Conservation (phyloP, 1,139 yeast genomes). For the Meyerozyma carpophila region DNA sequence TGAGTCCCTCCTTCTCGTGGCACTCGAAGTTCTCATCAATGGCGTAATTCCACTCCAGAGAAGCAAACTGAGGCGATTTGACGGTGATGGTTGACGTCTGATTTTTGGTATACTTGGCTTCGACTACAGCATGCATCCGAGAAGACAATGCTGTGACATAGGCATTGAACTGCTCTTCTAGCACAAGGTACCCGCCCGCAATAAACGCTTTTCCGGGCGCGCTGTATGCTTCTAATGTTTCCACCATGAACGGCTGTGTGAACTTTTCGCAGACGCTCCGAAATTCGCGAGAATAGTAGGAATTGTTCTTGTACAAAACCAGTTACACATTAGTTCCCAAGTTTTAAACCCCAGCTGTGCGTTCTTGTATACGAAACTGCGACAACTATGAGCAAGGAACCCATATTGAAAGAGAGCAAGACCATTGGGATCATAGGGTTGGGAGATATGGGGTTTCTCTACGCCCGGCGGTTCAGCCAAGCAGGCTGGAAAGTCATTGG, state of each 20-base stretch:
- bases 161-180: conserved; percentile 69
- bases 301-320: too few species aligned
- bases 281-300: neutral
- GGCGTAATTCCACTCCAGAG: conserved; percentile 65
- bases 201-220: conserved; percentile 94
- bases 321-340: neutral
- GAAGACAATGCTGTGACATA: conserved; percentile 86
- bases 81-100: conserved; percentile 34
- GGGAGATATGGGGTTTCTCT: conserved; percentile 93
- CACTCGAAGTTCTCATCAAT: conserved; percentile 11
- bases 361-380: neutral
- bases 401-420: conserved; percentile 22
- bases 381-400: neutral
- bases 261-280: neutral
- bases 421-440: conserved; percentile 87
- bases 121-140: conserved; percentile 76
- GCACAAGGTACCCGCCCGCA: conserved; percentile 91
- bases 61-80: conserved; percentile 72
- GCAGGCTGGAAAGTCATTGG: conserved; percentile 94
- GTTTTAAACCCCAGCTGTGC: too few species aligned
- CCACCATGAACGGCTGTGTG: neutral
- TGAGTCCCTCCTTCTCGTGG: conserved; percentile 21
- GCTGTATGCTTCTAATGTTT: conserved; percentile 44
- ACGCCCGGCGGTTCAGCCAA: conserved; percentile 68
- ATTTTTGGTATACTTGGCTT: conserved; percentile 6